Evolutionary conservation across 257 asterid genomes (phyloP).

Genomic region (Dorcoceras hygrometricum): DNA sequence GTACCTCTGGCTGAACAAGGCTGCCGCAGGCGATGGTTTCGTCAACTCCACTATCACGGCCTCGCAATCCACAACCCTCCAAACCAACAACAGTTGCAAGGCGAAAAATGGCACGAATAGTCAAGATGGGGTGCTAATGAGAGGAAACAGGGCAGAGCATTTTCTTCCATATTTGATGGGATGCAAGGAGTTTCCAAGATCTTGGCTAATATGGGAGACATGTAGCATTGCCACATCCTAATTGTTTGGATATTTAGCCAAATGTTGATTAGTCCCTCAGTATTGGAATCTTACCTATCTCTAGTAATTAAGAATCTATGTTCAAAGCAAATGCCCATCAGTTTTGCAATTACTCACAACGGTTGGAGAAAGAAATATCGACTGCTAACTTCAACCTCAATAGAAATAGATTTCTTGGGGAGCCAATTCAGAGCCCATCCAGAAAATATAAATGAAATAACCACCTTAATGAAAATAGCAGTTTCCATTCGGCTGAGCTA

Average conservation of each 20-base stretch:
- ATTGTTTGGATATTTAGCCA: conserved; percentile 4
- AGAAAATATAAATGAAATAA: too few species aligned
- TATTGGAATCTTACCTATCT: not conserved
- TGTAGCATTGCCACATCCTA: conserved; percentile 72
- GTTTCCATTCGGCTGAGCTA: too few species aligned
- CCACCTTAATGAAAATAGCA: too few species aligned
- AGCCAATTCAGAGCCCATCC: too few species aligned
- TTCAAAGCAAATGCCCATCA: too few species aligned
- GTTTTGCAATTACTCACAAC: too few species aligned
- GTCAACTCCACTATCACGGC: conserved; percentile 14
- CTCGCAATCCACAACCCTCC: conserved; percentile 10
- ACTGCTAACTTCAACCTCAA: too few species aligned
- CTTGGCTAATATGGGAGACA: conserved; percentile 56
- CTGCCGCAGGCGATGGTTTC: conserved; percentile 23
- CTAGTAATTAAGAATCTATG: not conserved
- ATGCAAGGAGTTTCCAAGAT: conserved; percentile 61
- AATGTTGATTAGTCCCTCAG: not conserved
- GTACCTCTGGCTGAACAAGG: conserved; percentile 65
- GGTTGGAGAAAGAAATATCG: too few species aligned
- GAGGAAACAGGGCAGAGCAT: conserved; percentile 39
- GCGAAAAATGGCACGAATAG: conserved; percentile 22
- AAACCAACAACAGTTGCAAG: conserved; percentile 13
- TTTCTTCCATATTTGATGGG: conserved; percentile 43
- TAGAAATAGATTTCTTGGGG: too few species aligned
- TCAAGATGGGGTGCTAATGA: conserved; percentile 46